Evolutionary conservation across 192 early-diverging fungal species (phyloP), one percentile per base, ranked within the genome.

Genomic region (Lunasporangiospora selenospora): DNA sequence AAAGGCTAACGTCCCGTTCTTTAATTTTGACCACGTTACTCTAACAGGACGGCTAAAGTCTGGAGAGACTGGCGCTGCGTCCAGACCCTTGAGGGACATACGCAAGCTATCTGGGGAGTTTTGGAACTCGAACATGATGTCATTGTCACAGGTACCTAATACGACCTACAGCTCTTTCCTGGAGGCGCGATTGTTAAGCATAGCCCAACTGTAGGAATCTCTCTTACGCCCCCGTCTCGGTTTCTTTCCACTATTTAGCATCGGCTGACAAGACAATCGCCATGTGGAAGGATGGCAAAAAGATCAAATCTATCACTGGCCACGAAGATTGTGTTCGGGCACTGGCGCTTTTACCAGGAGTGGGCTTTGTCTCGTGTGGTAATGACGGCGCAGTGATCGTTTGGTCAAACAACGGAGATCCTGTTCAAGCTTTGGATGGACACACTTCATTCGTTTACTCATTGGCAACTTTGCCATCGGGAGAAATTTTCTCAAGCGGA

Each of bases 371-470:
- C 3, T 96, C 95, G 21, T 93, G 90, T 32, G 86, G 89, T 18
- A 98, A 97, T 58, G 97, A 99, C 70, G 92, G 93, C 6, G 83
- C 93, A 13, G 67, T 99, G 16, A 88, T 93, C 21, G 56, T 96
- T 6, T 98, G 97, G 96, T 77, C 80, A 8, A 51, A 89, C 23
- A 67, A 80, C 39, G 93, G 94, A 0, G 69, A 86, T 31, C 90
- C 88, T 44, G 31, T 93, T 18, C 81, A 84, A 15, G 93, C 91
- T 58, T 70, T 98, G 13, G 62, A 83, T 47, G 94, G 92, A 0
- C 98, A 99, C 67, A 92, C 93, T 1, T 92, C 94, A 18, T 98
- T 96, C 83, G 88, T 99, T 4, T 99, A 99, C 76, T 77, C 89
- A 6, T 58, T 97, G 33, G 75, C 67, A 15, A 80, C 85, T n/a